These are phyloP conservation scores for Fusarium sp. DNA, from an alignment of 2,329 filamentous ascomycete genomes.

Conservation along the genomic window DNA sequence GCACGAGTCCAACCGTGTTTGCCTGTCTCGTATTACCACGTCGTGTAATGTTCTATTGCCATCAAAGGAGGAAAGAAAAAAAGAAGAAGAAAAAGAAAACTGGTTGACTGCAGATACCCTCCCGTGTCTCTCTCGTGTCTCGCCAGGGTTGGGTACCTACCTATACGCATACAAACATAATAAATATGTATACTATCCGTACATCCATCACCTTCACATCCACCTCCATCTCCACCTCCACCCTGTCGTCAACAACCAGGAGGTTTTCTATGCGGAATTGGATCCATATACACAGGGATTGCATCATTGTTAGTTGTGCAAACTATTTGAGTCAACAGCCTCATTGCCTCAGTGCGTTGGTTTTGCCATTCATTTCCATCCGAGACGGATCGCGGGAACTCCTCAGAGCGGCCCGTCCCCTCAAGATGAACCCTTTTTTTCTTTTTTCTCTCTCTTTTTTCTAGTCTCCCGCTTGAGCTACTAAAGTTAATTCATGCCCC, in stretches of 20 bases:
- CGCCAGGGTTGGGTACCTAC: background rate
- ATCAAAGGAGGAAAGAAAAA: background rate
- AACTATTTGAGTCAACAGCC: no score
- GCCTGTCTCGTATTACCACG: background rate
- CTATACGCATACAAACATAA: background rate
- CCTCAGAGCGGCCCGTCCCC: constrained; percentile 25
- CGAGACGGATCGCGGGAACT: background rate
- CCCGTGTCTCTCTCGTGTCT: constrained; percentile 8
- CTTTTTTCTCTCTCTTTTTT: no score
- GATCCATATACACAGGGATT: background rate
- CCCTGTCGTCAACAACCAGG: background rate
- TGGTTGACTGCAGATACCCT: background rate
- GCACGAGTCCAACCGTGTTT: background rate
- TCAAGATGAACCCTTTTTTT: background rate
- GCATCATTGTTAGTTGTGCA: background rate
- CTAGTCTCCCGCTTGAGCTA: background rate
- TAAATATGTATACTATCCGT: no score
- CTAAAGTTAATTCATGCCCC: background rate
- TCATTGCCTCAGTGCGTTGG: background rate
- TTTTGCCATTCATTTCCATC: background rate
- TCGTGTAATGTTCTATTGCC: background rate
- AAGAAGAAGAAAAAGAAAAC: background rate
- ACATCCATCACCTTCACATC: no score
- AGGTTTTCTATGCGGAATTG: background rate
- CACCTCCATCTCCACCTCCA: background rate